Base-by-base conservation (phyloP, 495 filamentous ascomycete species). In the Penicillium chermesinum region DNA sequence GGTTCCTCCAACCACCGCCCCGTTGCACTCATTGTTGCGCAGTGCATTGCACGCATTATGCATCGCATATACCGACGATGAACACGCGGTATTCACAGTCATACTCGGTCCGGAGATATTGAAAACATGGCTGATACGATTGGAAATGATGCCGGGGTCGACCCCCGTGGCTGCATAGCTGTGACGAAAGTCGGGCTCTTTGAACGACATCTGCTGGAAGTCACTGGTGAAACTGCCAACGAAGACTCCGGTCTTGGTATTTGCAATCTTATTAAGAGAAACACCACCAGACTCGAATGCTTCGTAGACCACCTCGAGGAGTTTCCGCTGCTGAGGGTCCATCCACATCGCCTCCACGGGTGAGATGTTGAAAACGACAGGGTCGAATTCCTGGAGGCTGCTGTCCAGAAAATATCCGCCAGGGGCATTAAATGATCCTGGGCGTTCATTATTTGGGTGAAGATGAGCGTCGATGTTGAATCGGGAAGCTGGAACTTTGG, bases 161-260 rank as follows among this genome's bases (percentile, higher is more conserved):
- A 80, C 83, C 33, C 87, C 87, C 0, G 87, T 82, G 54, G 89
- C 86, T 67, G 72, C 88, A 61, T 91, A 90, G 1, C 85, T 89
- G 58, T 88, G 84, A 25, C n/a, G n/a, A n/a, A 91, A 77, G 41
- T 88, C 80, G 51, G 89, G 76, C 1, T 76, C 77, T 14, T 79
- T 77, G 53, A 88, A 87, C 41, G 87, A 79, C 54, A 89, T 86
- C 50, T 80, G 79, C 75, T 82, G 91, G 46, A 91, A 88, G 44
- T 90, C 85, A 10, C 80, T 83, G 0, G 86, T 85, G 58, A 88
- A 83, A 14, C 87, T 88, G 57, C 87, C 87, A 53, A 86, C 91
- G 13, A 82, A 86, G 7, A 84, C 87, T 82, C 1, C 87, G 79
- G 49, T 85, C 9, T 9, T 22, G 16, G 1, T 43, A 8, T 3